Percentiles rank a stretch among this genome's conserved stretches.
Evolutionary conservation across 164 flowering plant species (phyloP).

Genomic region (Piper betle): DNA sequence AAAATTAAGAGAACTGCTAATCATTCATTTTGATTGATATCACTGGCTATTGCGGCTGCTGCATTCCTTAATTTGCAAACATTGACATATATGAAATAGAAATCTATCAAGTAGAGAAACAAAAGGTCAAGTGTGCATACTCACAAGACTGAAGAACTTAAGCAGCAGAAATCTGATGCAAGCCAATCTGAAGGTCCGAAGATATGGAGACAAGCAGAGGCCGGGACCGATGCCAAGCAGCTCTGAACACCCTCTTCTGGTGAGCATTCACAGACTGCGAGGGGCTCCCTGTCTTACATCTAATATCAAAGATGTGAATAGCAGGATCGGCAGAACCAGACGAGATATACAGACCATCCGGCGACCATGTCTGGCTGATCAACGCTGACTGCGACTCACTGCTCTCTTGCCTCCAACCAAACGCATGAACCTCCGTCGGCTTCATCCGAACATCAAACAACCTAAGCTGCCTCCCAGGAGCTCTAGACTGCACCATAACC

Average conservation of each 20-base stretch:
- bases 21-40: background rate
- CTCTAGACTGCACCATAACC: conserved; percentile 90
- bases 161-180: conserved; percentile 35
- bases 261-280: conserved; percentile 82
- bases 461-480: conserved; percentile 67
- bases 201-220: conserved; percentile 89
- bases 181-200: conserved; percentile 73
- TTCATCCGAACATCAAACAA: conserved; percentile 69
- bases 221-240: conserved; percentile 61
- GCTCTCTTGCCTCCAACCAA: conserved; percentile 92
- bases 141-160: background rate
- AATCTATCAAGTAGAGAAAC: background rate
- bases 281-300: conserved; percentile 54
- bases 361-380: conserved; percentile 96
- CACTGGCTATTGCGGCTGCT: too few relatives aligned
- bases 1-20: background rate
- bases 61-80: too few relatives aligned
- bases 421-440: conserved; percentile 61
- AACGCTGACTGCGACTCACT: conserved; percentile 91
- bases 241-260: conserved; percentile 87
- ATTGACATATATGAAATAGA: background rate
- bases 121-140: background rate
- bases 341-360: conserved; percentile 69
- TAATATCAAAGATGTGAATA: conserved; percentile 82
- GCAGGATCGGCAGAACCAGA: conserved; percentile 89